Percentiles rank a stretch among this genome's conserved stretches.
phyloP scores from a whole-genome alignment of 768 basidiomycete genomes.

The Podaxis sp. region DNA sequence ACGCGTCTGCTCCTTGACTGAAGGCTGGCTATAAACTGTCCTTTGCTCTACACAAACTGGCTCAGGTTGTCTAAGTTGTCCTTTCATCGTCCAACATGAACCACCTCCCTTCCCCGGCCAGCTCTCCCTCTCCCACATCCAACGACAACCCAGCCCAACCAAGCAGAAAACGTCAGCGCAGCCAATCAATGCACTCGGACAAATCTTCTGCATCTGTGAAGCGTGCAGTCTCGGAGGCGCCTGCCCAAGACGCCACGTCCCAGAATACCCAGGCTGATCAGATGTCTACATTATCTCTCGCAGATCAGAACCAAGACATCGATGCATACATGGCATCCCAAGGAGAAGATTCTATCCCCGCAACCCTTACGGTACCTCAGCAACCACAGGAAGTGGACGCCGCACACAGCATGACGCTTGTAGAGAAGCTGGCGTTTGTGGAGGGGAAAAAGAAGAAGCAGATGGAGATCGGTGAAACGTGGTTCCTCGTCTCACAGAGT shows the following conservation, averaged over 20 bases:
- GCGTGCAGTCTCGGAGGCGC: slow-evolving; percentile 72
- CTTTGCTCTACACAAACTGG: slow-evolving; percentile 7
- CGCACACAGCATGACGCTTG: slow-evolving; percentile 28
- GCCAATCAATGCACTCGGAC: slow-evolving; percentile 73
- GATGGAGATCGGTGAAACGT: slow-evolving; percentile 67
- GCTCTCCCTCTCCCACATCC: slow-evolving; percentile 42
- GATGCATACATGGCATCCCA: slow-evolving; percentile 69
- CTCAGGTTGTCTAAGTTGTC: not conserved
- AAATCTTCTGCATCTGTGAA: slow-evolving; percentile 73
- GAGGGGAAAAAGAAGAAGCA: slow-evolving; percentile 40
- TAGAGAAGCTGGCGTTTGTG: slow-evolving; percentile 52
- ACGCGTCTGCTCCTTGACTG: slow-evolving; percentile 13
- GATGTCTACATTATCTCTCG: slow-evolving; percentile 38
- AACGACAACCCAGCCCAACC: slow-evolving; percentile 36
- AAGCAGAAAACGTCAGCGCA: slow-evolving; percentile 71
- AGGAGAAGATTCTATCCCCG: slow-evolving; percentile 38
- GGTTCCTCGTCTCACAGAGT: slow-evolving; percentile 68
- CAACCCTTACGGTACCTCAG: slow-evolving; percentile 25
- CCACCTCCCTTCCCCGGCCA: slow-evolving; percentile 43
- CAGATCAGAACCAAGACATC: slow-evolving; percentile 52
- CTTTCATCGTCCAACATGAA: slow-evolving; percentile 35
- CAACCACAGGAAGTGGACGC: slow-evolving; percentile 18
- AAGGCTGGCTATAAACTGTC: slow-evolving; percentile 5
- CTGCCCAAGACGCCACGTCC: slow-evolving; percentile 38
- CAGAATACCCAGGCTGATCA: slow-evolving; percentile 41